These are phyloP conservation scores for Pelargonium cotyledonis DNA, from an alignment of 441 rosid genomes.

Conservation along the genomic window DNA sequence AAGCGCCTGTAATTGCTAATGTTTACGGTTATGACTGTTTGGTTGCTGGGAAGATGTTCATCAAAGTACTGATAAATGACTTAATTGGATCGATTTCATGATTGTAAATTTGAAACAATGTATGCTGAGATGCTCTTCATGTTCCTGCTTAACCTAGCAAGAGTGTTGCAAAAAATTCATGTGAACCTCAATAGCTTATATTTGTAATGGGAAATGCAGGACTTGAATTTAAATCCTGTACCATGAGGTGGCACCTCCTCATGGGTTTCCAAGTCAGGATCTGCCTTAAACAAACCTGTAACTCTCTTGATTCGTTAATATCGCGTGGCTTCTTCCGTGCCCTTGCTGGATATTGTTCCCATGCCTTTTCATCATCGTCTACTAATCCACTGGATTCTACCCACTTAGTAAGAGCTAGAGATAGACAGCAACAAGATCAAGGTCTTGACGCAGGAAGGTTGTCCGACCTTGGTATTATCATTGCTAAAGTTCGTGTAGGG, in stretches of 20 bases:
- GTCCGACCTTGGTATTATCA: constrained; percentile 26
- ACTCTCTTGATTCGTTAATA: constrained; percentile 20
- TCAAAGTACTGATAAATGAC: neutral
- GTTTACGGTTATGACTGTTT: neutral
- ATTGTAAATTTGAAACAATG: neutral
- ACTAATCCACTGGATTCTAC: constrained; percentile 20
- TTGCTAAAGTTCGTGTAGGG: constrained; percentile 33
- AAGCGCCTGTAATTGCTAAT: too few relatives aligned
- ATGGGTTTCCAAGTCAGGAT: constrained; percentile 30
- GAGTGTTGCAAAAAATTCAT: neutral
- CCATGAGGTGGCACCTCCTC: constrained; percentile 2
- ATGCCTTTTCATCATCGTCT: constrained; percentile 10
- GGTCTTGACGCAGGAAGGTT: constrained; percentile 17
- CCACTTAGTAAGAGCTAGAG: constrained; percentile 8
- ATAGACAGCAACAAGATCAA: constrained; percentile 16
- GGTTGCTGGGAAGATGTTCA: neutral
- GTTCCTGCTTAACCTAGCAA: neutral
- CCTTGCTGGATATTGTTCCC: constrained; percentile 18
- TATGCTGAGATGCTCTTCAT: neutral
- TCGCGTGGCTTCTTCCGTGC: neutral
- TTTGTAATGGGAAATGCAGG: neutral
- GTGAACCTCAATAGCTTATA: neutral
- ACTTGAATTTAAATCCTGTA: neutral
- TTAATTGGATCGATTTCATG: neutral
- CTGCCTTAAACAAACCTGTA: constrained; percentile 18